Evolutionary conservation across 1,284 basidiomycete species (phyloP).

Genomic region (Ceratobasidium sp.): DNA sequence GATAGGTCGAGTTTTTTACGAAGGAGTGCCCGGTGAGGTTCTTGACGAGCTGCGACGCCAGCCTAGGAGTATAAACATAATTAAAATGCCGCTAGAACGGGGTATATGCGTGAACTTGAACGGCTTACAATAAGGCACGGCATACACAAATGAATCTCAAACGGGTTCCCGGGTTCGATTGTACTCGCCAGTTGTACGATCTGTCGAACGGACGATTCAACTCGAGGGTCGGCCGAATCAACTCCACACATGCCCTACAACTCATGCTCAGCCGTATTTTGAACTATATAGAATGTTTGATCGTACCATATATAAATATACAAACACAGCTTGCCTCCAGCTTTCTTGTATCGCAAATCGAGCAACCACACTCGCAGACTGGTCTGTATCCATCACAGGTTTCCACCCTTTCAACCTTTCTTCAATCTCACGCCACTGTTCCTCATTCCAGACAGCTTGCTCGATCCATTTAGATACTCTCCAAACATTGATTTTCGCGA

Average conservation of each 20-base stretch:
- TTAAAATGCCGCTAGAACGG: neutral
- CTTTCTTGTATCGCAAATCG: conserved; percentile 30
- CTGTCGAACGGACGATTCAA: conserved; percentile 14
- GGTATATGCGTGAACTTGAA: neutral
- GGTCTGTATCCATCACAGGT: neutral
- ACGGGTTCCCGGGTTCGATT: neutral
- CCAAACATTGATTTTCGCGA: conserved; percentile 14
- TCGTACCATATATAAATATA: conserved; percentile 34
- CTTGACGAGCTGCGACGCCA: conserved; percentile 4
- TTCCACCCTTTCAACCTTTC: neutral
- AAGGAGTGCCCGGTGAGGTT: conserved; percentile 1
- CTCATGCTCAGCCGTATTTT: neutral
- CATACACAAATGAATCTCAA: conserved; percentile 13
- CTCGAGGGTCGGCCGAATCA: neutral
- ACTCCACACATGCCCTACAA: conserved; percentile 9
- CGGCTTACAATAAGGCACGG: conserved; percentile 22
- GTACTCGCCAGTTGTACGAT: neutral
- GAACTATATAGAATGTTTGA: neutral
- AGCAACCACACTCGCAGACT: neutral
- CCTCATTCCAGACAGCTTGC: neutral
- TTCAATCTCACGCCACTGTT: conserved; percentile 18
- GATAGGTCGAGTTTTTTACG: neutral
- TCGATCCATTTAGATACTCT: neutral
- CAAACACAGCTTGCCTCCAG: conserved; percentile 15
- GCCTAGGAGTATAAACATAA: neutral